Evolutionary conservation across 2,329 filamentous ascomycete species (phyloP).

Genomic region (Penicillium sp.): DNA sequence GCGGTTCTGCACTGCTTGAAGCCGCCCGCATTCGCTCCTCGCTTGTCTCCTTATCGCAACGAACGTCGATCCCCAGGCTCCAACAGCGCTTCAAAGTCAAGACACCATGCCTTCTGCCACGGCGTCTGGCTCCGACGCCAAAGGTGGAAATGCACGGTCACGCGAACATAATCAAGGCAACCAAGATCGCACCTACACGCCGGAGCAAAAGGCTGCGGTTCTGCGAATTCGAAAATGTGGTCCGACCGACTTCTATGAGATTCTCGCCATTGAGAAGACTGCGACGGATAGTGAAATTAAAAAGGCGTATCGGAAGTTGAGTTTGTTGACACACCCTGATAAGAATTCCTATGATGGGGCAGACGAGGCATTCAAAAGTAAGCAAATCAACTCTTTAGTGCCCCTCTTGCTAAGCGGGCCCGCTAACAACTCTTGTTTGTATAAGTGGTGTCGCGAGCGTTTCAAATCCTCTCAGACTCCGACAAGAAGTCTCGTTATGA

Average conservation of each 20-base stretch:
- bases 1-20: conserved; percentile 12
- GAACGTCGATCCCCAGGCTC: conserved; percentile 1
- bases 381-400: conserved; percentile 23
- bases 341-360: conserved; percentile 96
- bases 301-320: conserved; percentile 94
- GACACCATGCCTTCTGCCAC: conserved; percentile 39
- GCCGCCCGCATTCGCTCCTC: conserved; percentile 1
- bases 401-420: background rate
- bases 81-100: background rate
- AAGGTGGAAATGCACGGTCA: conserved; percentile 36
- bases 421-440: background rate
- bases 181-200: conserved; percentile 62
- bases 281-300: conserved; percentile 80
- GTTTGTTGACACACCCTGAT: conserved; percentile 91
- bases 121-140: conserved; percentile 43
- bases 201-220: conserved; percentile 87
- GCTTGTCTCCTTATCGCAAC: conserved; percentile 2
- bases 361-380: conserved; percentile 94
- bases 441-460: conserved; percentile 79
- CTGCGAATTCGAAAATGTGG: conserved; percentile 78
- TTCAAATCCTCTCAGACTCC: conserved; percentile 84
- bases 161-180: conserved; percentile 47
- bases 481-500: conserved; percentile 91
- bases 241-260: conserved; percentile 91
- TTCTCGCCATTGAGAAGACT: conserved; percentile 67